Base-by-base conservation (phyloP, 1,284 basidiomycete species). In the Quambalaria eucalypti region DNA sequence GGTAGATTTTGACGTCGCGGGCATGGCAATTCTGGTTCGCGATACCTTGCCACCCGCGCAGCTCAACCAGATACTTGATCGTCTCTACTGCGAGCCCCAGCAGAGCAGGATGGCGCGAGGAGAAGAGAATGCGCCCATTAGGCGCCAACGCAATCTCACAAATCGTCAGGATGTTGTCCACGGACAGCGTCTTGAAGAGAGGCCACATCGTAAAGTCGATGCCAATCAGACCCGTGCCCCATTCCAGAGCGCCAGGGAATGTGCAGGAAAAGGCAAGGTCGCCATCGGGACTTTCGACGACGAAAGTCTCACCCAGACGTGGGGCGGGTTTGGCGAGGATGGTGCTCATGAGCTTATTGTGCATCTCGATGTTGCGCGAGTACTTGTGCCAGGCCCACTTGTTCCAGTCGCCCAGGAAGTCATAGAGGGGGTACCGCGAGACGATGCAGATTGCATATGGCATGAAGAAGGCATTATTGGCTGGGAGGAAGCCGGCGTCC, bases 141-240 rank as follows among this genome's bases (percentile, higher is more conserved):
- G 90, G 90, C n/a, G 90, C 84, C 33, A 97, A 80, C 0, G 91
- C 92, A 65, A 96, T 87, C 82, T 97, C 92, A 73, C 90, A 90
- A 56, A 90, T 87, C 26, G 88, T 91, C 56, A 97, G 78, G 59
- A 97, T 87, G 71, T 95, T 91, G 75, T 95, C 92, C 56, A 96
- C 83, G 67, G 91, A 91, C 56, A 97, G 78, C 61, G 87, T 87
- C 75, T 93, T 89, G 82, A 97, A 96, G 52, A 97, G 75, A 0
- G 92, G 92, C 90, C 91, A 97, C 84, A 95, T 89, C 48, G 90
- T 90, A 73, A 93, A 92, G 69, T 80, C 76, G 51, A 78, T 76
- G 46, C 76, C 71, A 50, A 77, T 65, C 30, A 78, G 59, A 25
- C 54, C 77, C 26, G 68, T 68, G 28, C 77, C 74, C 66, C 78